Percentiles rank a stretch among this genome's conserved stretches.
phyloP scores from a whole-genome alignment of 768 basidiomycete genomes.

The Postia placenta region DNA sequence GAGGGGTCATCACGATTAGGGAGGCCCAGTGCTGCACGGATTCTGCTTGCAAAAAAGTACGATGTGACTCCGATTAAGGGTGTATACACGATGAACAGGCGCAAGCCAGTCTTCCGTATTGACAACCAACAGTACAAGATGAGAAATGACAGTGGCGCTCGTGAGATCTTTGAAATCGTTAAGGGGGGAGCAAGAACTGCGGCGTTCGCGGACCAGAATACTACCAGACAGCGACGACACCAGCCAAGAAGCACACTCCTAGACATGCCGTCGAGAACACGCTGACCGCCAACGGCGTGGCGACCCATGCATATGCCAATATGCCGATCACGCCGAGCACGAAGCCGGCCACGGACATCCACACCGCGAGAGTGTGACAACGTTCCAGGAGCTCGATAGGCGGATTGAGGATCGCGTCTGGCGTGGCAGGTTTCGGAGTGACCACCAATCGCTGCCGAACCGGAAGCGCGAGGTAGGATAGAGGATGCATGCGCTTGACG shows the following conservation, averaged over 20 bases:
- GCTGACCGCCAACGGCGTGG: conserved; percentile 14
- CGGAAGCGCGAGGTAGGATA: neutral
- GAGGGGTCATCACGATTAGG: too few relatives aligned
- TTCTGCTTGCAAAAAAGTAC: too few relatives aligned
- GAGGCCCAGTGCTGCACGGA: too few relatives aligned
- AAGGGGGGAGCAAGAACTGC: too few relatives aligned
- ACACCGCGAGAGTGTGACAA: conserved; percentile 16
- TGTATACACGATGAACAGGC: too few relatives aligned
- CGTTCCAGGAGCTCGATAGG: conserved; percentile 12
- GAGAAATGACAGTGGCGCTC: too few relatives aligned
- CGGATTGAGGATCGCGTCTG: conserved; percentile 1
- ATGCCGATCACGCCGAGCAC: conserved; percentile 16
- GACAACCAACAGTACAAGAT: too few relatives aligned
- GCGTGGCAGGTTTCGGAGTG: neutral
- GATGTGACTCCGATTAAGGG: too few relatives aligned
- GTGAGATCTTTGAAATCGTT: too few relatives aligned
- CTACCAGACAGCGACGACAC: neutral
- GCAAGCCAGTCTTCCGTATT: too few relatives aligned
- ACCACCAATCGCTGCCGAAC: neutral
- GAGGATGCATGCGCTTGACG: conserved; percentile 1
- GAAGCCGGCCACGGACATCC: conserved; percentile 16
- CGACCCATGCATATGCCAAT: conserved; percentile 19
- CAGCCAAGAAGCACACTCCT: conserved; percentile 6
- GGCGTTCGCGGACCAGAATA: too few relatives aligned
- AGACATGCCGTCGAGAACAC: conserved; percentile 20